Percentiles rank a stretch among this genome's conserved stretches.
phyloP scores from a whole-genome alignment of 1,284 basidiomycete species.

The Anthracocystis walkeri region DNA sequence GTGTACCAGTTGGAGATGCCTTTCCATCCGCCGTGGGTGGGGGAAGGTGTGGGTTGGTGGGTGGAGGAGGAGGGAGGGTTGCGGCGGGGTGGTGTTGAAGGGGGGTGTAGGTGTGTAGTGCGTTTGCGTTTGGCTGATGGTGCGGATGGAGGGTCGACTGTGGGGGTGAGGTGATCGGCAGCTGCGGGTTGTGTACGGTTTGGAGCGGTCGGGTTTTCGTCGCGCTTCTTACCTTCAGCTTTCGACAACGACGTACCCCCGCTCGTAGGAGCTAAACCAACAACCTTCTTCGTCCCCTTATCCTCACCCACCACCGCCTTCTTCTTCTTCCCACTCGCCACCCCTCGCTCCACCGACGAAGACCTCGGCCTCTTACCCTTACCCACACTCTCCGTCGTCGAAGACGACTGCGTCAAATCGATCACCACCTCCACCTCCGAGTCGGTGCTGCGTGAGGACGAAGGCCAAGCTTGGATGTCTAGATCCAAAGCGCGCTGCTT shows the following conservation, averaged over 20 bases:
- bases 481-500: slow-evolving; percentile 17
- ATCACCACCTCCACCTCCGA: slow-evolving; percentile 11
- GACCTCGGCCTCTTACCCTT: neutral
- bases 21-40: slow-evolving; percentile 22
- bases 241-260: neutral
- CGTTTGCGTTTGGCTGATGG: neutral
- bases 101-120: neutral
- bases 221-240: neutral
- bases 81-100: neutral
- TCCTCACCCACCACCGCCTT: neutral
- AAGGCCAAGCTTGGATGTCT: slow-evolving; percentile 4
- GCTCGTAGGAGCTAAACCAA: neutral
- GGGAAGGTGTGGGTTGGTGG: slow-evolving; percentile 12
- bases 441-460: neutral
- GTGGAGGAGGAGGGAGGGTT: too few species aligned
- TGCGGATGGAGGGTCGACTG: neutral
- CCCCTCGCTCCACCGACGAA: neutral
- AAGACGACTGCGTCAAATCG: slow-evolving; percentile 20
- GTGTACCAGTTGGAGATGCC: slow-evolving; percentile 29
- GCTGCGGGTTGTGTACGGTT: too few species aligned
- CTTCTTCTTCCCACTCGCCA: neutral
- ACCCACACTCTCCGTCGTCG: slow-evolving; percentile 7
- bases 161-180: neutral
- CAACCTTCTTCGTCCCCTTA: neutral
- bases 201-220: neutral